Evolutionary conservation across 1,139 yeast genomes (phyloP).

Genomic region (Hyphopichia burtonii): DNA sequence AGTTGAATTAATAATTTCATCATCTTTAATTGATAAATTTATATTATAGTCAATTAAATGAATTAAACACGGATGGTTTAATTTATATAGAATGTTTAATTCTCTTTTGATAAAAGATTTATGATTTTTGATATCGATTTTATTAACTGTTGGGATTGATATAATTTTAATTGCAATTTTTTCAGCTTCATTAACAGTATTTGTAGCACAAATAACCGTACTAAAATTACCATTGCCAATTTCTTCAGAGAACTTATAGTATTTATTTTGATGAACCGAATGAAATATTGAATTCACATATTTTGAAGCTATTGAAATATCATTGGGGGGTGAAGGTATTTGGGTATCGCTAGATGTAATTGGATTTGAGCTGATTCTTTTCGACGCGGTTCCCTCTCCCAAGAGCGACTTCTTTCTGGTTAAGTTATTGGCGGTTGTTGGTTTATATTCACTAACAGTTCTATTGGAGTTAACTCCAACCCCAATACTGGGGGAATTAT

Average conservation of each 20-base stretch:
- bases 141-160: conserved; percentile 28
- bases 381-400: conserved; percentile 2
- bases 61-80: conserved; percentile 44
- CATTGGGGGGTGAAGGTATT: conserved; percentile 3
- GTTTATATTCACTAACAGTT: conserved; percentile 36
- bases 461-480: conserved; percentile 11
- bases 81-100: conserved; percentile 55
- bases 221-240: conserved; percentile 65
- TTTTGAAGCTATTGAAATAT: conserved; percentile 3
- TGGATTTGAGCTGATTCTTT: conserved; percentile 25
- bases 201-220: conserved; percentile 48
- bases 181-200: conserved; percentile 9
- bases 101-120: conserved; percentile 77
- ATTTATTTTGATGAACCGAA: conserved; percentile 12
- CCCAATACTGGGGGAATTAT: neutral
- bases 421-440: conserved; percentile 14
- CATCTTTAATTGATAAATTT: conserved; percentile 17
- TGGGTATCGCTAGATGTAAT: conserved; percentile 5
- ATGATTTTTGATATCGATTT: conserved; percentile 35
- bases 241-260: conserved; percentile 24
- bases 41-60: conserved; percentile 34
- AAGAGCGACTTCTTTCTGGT: conserved; percentile 20
- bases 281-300: conserved; percentile 11
- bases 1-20: conserved; percentile 17
- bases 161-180: conserved; percentile 45